A percentile compares a stretch with the other conserved stretches of the same genome.
These are phyloP conservation scores for Epicoccum nigrum DNA, from an alignment of 2,329 filamentous ascomycete genomes.

Conservation along the genomic window DNA sequence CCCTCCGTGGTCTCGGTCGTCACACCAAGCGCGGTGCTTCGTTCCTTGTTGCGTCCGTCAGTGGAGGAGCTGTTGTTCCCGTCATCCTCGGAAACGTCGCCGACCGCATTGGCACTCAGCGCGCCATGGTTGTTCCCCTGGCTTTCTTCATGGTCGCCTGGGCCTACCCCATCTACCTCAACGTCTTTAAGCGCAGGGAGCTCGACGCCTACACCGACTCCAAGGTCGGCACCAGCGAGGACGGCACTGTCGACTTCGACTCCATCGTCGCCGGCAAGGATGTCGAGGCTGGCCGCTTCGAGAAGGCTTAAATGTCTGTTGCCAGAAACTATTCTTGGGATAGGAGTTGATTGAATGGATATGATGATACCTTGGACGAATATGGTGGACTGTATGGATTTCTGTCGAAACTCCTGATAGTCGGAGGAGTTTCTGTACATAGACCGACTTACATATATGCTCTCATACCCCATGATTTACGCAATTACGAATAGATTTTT, in stretches of 20 bases:
- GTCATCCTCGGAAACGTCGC: constrained; percentile 47
- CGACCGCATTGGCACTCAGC: constrained; percentile 39
- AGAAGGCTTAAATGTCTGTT: constrained; percentile 15
- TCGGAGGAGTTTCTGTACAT: constrained; percentile 13
- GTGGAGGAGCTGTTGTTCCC: constrained; percentile 45
- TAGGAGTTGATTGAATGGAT: constrained; percentile 4
- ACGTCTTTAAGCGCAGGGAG: constrained; percentile 42
- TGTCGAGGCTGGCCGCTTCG: constrained; percentile 28
- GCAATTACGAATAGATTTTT: constrained; percentile 10
- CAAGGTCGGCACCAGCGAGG: constrained; percentile 34
- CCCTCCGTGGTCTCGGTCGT: constrained; percentile 46
- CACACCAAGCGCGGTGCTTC: constrained; percentile 50
- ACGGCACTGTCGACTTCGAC: constrained; percentile 33
- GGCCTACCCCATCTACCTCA: constrained; percentile 47
- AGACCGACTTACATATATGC: constrained; percentile 19
- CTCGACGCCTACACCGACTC: constrained; percentile 45
- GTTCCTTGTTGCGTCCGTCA: constrained; percentile 46
- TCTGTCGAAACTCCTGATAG: constrained; percentile 3
- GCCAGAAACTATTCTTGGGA: neutral
- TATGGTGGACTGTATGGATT: constrained; percentile 4
- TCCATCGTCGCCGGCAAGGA: constrained; percentile 35
- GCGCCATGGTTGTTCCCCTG: constrained; percentile 46
- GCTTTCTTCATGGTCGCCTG: constrained; percentile 44
- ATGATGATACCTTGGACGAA: constrained; percentile 13
- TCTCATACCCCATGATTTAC: constrained; percentile 14